These are phyloP conservation scores for Raphanus raphanistrum DNA, from an alignment of 345 rosid genomes.

Conservation along the genomic window DNA sequence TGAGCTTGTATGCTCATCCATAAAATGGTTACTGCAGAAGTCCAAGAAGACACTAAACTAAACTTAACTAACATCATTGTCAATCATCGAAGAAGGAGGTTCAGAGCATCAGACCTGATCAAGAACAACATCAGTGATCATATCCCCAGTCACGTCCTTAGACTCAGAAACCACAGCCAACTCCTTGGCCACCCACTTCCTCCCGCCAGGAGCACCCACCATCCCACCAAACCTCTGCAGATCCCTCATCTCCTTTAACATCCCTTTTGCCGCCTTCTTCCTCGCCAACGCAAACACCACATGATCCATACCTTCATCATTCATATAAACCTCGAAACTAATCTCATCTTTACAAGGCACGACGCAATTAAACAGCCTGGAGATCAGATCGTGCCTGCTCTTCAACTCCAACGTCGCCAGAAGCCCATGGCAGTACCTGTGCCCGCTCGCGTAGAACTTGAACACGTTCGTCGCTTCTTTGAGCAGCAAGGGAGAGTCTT, in stretches of 20 bases:
- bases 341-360: constrained; percentile 93
- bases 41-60: too few relatives aligned
- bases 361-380: constrained; percentile 65
- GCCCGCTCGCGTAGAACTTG: constrained; percentile 91
- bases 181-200: constrained; percentile 80
- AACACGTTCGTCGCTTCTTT: constrained; percentile 90
- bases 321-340: constrained; percentile 86
- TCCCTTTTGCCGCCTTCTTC: constrained; percentile 81
- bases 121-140: constrained; percentile 82
- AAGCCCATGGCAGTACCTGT: constrained; percentile 85
- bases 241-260: constrained; percentile 87
- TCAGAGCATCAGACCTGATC: constrained; percentile 68
- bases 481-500: constrained; percentile 77
- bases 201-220: constrained; percentile 50
- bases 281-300: constrained; percentile 72
- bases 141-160: constrained; percentile 91
- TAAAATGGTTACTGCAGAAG: too few relatives aligned
- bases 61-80: too few relatives aligned
- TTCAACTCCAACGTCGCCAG: constrained; percentile 92
- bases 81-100: too few relatives aligned
- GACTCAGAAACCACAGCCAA: constrained; percentile 77
- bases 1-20: too few relatives aligned
- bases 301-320: constrained; percentile 90
- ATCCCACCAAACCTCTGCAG: constrained; percentile 72
- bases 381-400: constrained; percentile 90